Evolutionary conservation across 169 alveolate species (phyloP).

Genomic region (Babesia sp.): DNA sequence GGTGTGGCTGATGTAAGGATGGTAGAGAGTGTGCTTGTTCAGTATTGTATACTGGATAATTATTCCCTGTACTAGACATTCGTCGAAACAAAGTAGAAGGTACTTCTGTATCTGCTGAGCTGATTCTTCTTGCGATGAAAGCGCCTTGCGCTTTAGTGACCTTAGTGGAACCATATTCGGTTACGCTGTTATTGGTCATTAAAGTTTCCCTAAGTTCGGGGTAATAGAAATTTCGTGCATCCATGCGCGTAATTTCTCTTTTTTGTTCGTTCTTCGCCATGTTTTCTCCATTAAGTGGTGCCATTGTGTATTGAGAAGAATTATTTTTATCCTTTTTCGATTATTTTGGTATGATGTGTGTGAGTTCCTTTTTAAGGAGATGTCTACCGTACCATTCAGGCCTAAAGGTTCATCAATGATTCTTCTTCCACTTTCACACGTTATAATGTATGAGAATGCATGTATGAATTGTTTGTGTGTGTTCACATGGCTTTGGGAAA

Average conservation of each 20-base stretch:
- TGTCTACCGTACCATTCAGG: too few relatives aligned
- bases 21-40: constrained; percentile 1
- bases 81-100: constrained; percentile 45
- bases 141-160: constrained; percentile 13
- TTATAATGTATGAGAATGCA: too few relatives aligned
- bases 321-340: background rate
- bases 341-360: too few relatives aligned
- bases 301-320: background rate
- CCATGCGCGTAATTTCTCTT: background rate
- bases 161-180: background rate
- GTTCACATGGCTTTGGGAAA: background rate
- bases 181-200: background rate
- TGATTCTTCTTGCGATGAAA: constrained; percentile 35
- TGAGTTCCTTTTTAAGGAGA: too few relatives aligned
- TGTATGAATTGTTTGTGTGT: too few relatives aligned
- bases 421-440: too few relatives aligned
- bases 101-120: constrained; percentile 64
- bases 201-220: background rate
- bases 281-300: background rate
- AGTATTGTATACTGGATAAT: background rate
- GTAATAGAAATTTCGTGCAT: constrained; percentile 1
- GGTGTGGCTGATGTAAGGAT: background rate
- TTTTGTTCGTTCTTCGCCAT: background rate
- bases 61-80: constrained; percentile 20
- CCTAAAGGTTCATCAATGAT: too few relatives aligned